Evolutionary conservation across 345 rosid genomes (phyloP).

Genomic region (Raphanus raphanistrum): DNA sequence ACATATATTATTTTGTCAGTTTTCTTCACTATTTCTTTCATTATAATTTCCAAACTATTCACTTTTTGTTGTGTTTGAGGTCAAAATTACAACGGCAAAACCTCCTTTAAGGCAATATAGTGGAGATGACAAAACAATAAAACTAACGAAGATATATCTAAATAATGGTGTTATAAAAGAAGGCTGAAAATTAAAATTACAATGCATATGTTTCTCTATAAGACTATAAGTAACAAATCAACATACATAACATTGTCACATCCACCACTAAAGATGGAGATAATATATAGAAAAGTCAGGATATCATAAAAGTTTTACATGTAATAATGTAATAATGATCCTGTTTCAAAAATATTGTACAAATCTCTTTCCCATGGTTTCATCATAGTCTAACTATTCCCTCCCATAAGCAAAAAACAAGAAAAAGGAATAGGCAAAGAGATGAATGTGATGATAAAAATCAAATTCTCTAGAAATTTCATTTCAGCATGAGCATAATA

Average conservation of each 20-base stretch:
- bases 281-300: neutral
- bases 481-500: slow-evolving; percentile 33
- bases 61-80: neutral
- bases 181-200: neutral
- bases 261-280: slow-evolving; percentile 4
- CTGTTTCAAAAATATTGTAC: slow-evolving; percentile 12
- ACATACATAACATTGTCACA: neutral
- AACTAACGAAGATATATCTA: neutral
- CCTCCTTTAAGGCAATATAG: neutral
- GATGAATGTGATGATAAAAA: slow-evolving; percentile 4
- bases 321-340: slow-evolving; percentile 10
- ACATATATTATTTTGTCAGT: neutral
- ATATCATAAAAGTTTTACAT: slow-evolving; percentile 4
- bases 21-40: neutral
- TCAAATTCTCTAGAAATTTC: neutral
- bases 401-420: neutral
- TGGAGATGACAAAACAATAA: neutral
- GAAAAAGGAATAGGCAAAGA: slow-evolving; percentile 2
- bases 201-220: slow-evolving; percentile 1
- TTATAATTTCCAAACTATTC: neutral
- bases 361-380: slow-evolving; percentile 3
- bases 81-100: neutral
- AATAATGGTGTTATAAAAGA: neutral
- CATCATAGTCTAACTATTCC: slow-evolving; percentile 30
- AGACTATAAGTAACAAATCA: slow-evolving; percentile 5